Evolutionary conservation across 2,329 filamentous ascomycete genomes (phyloP).

Genomic region (Sporothrix brasiliensis): DNA sequence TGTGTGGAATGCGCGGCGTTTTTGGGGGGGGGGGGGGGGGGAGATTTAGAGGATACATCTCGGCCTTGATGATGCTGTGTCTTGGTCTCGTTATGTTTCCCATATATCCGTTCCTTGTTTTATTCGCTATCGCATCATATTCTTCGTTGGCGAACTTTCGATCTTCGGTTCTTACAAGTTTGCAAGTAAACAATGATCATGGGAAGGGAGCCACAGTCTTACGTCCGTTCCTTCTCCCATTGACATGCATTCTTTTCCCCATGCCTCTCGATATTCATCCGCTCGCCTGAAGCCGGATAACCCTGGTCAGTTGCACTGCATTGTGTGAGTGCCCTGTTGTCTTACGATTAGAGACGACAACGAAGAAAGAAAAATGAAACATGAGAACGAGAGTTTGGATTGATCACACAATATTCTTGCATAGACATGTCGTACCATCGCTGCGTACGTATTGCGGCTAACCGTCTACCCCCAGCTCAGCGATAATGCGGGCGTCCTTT

Average conservation of each 20-base stretch:
- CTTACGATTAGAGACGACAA: not conserved
- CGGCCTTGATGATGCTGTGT: not conserved
- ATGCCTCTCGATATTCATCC: not conserved
- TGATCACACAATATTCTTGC: not conserved
- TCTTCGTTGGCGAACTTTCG: not conserved
- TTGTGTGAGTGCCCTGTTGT: not conserved
- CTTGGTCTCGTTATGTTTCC: not conserved
- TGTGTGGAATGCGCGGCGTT: no score
- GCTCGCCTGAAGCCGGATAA: not conserved
- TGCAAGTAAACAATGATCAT: not conserved
- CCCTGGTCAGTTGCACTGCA: slow-evolving; percentile 6
- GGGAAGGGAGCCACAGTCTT: not conserved
- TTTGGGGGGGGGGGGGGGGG: no score
- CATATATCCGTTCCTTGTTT: not conserved
- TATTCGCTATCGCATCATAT: not conserved
- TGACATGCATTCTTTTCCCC: slow-evolving; percentile 2
- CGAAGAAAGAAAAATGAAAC: slow-evolving; percentile 8
- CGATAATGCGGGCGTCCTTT: slow-evolving; percentile 15
- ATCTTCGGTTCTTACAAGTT: not conserved
- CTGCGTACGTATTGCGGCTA: not conserved
- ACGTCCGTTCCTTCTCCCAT: not conserved
- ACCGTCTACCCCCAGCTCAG: not conserved
- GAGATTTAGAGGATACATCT: not conserved
- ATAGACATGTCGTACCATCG: slow-evolving; percentile 22
- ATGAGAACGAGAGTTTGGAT: not conserved